Percentiles rank a stretch among this genome's conserved stretches.
These are phyloP conservation scores for Hypomontagnella monticulosa DNA, from an alignment of 495 filamentous ascomycete species.

Conservation along the genomic window DNA sequence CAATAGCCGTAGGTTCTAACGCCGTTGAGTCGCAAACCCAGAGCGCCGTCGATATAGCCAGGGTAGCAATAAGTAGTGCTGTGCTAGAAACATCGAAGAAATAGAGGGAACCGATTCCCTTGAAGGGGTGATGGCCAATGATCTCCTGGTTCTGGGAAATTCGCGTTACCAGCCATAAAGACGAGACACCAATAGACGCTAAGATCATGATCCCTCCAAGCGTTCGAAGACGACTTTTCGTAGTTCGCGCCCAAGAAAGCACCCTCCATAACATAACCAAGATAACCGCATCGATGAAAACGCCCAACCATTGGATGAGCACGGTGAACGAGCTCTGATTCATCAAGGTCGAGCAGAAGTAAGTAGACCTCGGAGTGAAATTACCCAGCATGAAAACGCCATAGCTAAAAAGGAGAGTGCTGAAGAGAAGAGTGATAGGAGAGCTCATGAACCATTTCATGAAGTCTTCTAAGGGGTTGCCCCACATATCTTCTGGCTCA, in stretches of 20 bases:
- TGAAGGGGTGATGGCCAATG: constrained; percentile 35
- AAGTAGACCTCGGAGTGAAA: constrained; percentile 47
- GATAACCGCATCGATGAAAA: constrained; percentile 54
- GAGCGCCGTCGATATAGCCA: constrained; percentile 52
- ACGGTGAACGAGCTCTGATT: constrained; percentile 44
- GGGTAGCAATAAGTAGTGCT: constrained; percentile 49
- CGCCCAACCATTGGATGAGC: constrained; percentile 49
- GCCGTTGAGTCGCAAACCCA: constrained; percentile 52
- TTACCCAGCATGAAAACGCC: constrained; percentile 44
- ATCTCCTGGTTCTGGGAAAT: constrained; percentile 37
- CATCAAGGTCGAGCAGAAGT: constrained; percentile 52
- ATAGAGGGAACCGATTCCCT: constrained; percentile 47
- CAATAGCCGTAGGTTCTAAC: constrained; percentile 48
- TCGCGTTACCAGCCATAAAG: constrained; percentile 31
- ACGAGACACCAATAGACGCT: constrained; percentile 39
- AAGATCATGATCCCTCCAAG: constrained; percentile 50
- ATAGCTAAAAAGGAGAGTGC: constrained; percentile 44
- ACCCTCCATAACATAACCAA: constrained; percentile 54
- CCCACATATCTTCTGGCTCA: constrained; percentile 50
- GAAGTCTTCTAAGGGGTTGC: constrained; percentile 50
- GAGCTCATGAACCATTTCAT: constrained; percentile 49
- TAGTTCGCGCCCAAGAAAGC: constrained; percentile 58
- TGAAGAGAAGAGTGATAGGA: constrained; percentile 40
- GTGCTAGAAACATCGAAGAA: constrained; percentile 54
- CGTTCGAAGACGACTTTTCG: constrained; percentile 51